Percentiles rank a stretch among this genome's conserved stretches.
phyloP scores from a whole-genome alignment of 768 basidiomycete genomes.

The Lentinula detonsa region DNA sequence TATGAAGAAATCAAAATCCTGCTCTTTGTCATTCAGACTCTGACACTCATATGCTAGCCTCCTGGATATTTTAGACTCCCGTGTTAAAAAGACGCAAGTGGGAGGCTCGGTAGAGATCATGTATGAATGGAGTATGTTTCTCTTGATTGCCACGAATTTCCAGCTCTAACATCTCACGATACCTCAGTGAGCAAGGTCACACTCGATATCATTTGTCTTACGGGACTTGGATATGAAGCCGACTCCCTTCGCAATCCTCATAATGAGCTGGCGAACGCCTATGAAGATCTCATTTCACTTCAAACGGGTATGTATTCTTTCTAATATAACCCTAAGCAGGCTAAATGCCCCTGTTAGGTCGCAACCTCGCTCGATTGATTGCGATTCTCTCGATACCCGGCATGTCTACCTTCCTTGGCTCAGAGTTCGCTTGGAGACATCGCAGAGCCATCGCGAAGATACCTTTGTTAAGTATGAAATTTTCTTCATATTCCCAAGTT shows the following conservation, averaged over 20 bases:
- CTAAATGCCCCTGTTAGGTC: not conserved
- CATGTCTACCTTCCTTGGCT: slow-evolving; percentile 20
- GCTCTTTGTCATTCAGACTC: not conserved
- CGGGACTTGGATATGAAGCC: slow-evolving; percentile 42
- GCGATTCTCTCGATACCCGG: slow-evolving; percentile 31
- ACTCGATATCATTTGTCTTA: slow-evolving; percentile 46
- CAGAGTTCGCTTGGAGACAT: slow-evolving; percentile 30
- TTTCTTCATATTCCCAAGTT: not conserved
- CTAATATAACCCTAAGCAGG: not conserved
- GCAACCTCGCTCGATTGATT: slow-evolving; percentile 31
- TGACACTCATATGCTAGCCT: not conserved
- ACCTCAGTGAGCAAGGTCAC: slow-evolving; percentile 43
- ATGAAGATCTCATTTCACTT: slow-evolving; percentile 32
- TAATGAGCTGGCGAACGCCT: slow-evolving; percentile 42
- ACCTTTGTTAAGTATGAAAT: not conserved
- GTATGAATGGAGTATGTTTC: slow-evolving; percentile 40
- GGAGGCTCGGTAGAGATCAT: slow-evolving; percentile 23
- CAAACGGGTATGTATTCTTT: slow-evolving; percentile 23
- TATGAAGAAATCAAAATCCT: slow-evolving; percentile 11
- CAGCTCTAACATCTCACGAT: not conserved
- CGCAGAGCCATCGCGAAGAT: slow-evolving; percentile 15
- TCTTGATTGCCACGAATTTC: not conserved
- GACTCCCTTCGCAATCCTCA: slow-evolving; percentile 39
- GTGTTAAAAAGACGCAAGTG: not conserved
- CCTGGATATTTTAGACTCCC: not conserved